These are phyloP conservation scores for Lentithecium fluviatile DNA, from an alignment of 495 filamentous ascomycete species.

Conservation along the genomic window DNA sequence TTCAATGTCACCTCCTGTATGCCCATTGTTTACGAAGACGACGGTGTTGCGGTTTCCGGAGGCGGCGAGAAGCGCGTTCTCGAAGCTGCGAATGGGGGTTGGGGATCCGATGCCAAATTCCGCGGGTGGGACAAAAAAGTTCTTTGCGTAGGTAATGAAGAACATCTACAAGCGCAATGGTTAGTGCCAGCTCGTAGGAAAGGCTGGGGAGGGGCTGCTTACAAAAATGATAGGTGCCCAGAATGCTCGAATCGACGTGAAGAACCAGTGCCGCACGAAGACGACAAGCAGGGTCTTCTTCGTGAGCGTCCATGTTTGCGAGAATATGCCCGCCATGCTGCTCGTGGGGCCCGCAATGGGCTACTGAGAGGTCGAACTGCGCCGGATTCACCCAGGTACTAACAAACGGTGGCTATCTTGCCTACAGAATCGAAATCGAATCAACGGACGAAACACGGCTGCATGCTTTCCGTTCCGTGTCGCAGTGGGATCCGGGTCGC, in stretches of 20 bases:
- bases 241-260: conserved; percentile 67
- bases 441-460: neutral
- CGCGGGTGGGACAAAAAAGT: conserved; percentile 43
- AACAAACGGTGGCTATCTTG: neutral
- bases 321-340: conserved; percentile 54
- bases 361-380: neutral
- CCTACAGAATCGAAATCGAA: neutral
- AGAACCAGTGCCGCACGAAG: conserved; percentile 59
- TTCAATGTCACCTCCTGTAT: conserved; percentile 67
- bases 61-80: conserved; percentile 56
- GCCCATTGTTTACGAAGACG: conserved; percentile 78
- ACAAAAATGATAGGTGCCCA: conserved; percentile 69
- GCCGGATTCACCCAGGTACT: neutral
- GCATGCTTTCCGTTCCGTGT: neutral
- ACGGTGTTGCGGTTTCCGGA: conserved; percentile 55
- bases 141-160: conserved; percentile 44
- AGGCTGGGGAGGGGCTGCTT: conserved; percentile 2
- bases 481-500: neutral
- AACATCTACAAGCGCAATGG: conserved; percentile 32
- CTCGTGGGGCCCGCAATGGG: neutral
- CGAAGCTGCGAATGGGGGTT: conserved; percentile 58
- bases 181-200: neutral
- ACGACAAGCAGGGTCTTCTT: conserved; percentile 73
- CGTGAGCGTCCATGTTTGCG: conserved; percentile 71
- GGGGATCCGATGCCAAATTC: conserved; percentile 64